These are phyloP conservation scores for Cardamine occulta DNA, from an alignment of 345 rosid species.

Conservation along the genomic window DNA sequence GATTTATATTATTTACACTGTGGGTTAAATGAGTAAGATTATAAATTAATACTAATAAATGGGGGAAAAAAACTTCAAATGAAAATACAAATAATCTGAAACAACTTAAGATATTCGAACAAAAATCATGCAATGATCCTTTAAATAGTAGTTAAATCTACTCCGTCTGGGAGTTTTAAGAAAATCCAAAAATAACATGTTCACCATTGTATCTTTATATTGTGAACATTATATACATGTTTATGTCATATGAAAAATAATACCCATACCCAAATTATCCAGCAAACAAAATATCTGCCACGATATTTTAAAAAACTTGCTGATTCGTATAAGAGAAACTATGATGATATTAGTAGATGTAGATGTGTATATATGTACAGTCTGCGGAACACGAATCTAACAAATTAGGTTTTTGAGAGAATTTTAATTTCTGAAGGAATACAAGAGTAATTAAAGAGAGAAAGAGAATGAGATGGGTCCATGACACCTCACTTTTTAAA, in stretches of 20 bases:
- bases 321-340: constrained; percentile 24
- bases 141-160: too few species aligned
- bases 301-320: constrained; percentile 25
- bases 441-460: neutral
- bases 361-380: constrained; percentile 24
- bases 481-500: constrained; percentile 46
- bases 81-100: too few species aligned
- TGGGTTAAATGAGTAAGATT: neutral
- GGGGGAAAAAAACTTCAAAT: too few species aligned
- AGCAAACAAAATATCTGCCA: neutral
- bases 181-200: neutral
- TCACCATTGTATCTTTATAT: neutral
- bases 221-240: neutral
- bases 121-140: neutral
- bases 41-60: too few species aligned
- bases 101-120: neutral
- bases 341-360: constrained; percentile 3
- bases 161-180: neutral
- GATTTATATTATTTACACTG: neutral
- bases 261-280: neutral
- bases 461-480: constrained; percentile 42
- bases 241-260: neutral
- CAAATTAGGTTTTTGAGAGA: constrained; percentile 20
- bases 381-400: constrained; percentile 36
- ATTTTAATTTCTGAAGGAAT: neutral